A percentile compares a stretch with the other conserved stretches of the same genome.
Evolutionary conservation across 305 asterid species (phyloP).

Genomic region (Ajuga reptans): DNA sequence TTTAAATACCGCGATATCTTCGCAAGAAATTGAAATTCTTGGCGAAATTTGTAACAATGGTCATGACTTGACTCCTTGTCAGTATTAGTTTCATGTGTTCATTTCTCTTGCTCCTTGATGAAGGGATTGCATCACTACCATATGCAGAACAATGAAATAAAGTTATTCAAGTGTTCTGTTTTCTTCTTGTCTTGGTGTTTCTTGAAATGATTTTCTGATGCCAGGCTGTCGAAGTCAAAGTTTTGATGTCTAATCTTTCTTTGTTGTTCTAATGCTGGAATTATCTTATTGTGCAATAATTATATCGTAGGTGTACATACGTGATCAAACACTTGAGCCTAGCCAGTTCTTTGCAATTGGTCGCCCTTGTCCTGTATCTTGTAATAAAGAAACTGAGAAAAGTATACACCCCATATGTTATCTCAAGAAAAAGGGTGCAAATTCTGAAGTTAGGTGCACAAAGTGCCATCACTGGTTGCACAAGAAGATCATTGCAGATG

Average conservation of each 20-base stretch:
- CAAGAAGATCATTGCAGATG: slow-evolving; percentile 84
- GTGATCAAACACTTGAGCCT: slow-evolving; percentile 81
- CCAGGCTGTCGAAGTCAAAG: background rate
- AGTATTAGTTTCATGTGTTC: background rate
- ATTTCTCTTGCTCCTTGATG: background rate
- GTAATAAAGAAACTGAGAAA: slow-evolving; percentile 50
- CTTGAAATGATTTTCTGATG: background rate
- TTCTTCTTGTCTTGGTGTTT: background rate
- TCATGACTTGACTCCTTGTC: too few species aligned
- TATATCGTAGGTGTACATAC: slow-evolving; percentile 70
- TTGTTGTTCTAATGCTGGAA: slow-evolving; percentile 16
- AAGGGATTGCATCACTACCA: too few species aligned
- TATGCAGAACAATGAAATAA: too few species aligned
- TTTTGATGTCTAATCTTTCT: background rate
- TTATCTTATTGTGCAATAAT: background rate
- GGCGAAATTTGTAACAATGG: too few species aligned
- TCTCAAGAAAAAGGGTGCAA: slow-evolving; percentile 28
- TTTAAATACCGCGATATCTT: too few species aligned
- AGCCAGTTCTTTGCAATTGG: slow-evolving; percentile 60
- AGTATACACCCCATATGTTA: slow-evolving; percentile 41
- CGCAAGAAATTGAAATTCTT: too few species aligned
- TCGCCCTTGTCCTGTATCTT: slow-evolving; percentile 61
- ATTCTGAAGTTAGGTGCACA: slow-evolving; percentile 58
- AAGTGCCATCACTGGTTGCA: slow-evolving; percentile 81
- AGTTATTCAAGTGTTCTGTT: too few species aligned